Percentiles rank a stretch among this genome's conserved stretches.
phyloP scores from a whole-genome alignment of 1,284 basidiomycete species.

The Thelephora terrestris region DNA sequence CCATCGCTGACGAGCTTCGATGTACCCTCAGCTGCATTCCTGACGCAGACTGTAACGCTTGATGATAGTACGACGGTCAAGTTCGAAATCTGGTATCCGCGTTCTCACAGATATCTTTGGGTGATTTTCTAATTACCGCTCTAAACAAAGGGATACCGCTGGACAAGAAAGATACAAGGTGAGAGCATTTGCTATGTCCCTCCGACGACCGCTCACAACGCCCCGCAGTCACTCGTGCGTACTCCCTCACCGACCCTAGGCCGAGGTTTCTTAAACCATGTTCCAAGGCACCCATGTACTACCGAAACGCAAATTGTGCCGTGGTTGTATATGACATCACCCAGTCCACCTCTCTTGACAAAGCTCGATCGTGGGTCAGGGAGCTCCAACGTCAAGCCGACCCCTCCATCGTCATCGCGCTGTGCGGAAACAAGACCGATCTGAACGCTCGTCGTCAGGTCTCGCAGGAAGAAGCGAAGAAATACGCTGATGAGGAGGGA shows the following conservation, averaged over 20 bases:
- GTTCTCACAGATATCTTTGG: neutral
- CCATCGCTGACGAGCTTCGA: slow-evolving; percentile 1
- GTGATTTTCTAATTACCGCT: too few species aligned
- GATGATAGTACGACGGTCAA: slow-evolving; percentile 89
- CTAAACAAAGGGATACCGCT: slow-evolving; percentile 67
- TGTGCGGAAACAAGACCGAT: slow-evolving; percentile 95
- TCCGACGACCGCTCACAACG: slow-evolving; percentile 1
- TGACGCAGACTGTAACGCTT: slow-evolving; percentile 90
- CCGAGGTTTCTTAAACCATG: slow-evolving; percentile 3
- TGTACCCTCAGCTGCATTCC: slow-evolving; percentile 68
- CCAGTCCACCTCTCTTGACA: slow-evolving; percentile 81
- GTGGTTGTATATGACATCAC: slow-evolving; percentile 87
- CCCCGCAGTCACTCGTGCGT: slow-evolving; percentile 50
- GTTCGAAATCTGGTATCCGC: slow-evolving; percentile 89
- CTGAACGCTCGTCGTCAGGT: slow-evolving; percentile 76
- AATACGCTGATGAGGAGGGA: slow-evolving; percentile 91
- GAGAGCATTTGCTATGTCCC: slow-evolving; percentile 17
- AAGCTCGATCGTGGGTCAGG: slow-evolving; percentile 93
- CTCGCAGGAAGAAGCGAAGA: slow-evolving; percentile 77
- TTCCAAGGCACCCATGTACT: slow-evolving; percentile 81
- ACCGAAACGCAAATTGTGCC: slow-evolving; percentile 82
- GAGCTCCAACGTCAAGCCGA: slow-evolving; percentile 97
- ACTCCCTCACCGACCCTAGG: slow-evolving; percentile 4
- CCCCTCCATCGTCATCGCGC: slow-evolving; percentile 90
- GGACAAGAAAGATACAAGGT: slow-evolving; percentile 91